phyloP scores from a whole-genome alignment of 1,284 basidiomycete genomes.

The Rhodotorula sp. region DNA sequence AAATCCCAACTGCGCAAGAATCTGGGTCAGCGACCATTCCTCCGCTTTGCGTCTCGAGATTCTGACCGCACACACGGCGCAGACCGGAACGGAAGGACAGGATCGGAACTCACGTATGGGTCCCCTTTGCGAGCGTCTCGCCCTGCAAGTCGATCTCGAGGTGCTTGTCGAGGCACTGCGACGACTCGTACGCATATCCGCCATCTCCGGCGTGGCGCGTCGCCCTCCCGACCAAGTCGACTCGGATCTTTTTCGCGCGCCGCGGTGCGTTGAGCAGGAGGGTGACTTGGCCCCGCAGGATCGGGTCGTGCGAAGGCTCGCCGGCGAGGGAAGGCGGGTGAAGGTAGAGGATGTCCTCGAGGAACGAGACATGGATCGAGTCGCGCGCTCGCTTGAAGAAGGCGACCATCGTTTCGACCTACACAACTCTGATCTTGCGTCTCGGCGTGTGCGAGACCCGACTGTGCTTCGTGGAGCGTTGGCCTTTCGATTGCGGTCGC shows the following conservation, averaged over 20 bases:
- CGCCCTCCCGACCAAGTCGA: constrained; percentile 19
- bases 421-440: no score
- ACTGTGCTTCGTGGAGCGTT: no score
- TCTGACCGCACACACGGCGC: no score
- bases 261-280: constrained; percentile 6
- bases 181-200: constrained; percentile 12
- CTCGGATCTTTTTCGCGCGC: constrained; percentile 12
- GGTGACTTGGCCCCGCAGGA: constrained; percentile 16
- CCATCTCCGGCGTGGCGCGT: constrained; percentile 22
- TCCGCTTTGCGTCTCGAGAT: no score
- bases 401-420: constrained; percentile 6
- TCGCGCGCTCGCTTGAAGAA: constrained; percentile 11
- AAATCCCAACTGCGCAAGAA: constrained; percentile 22
- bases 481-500: no score
- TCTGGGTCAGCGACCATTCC: background rate
- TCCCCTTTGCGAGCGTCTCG: constrained; percentile 17
- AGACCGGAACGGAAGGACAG: no score
- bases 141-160: constrained; percentile 24
- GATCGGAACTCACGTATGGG: constrained; percentile 18
- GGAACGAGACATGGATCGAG: constrained; percentile 12
- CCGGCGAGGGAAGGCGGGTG: constrained; percentile 6
- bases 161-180: constrained; percentile 18
- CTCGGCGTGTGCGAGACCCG: no score
- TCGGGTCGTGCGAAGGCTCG: constrained; percentile 20
- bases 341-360: constrained; percentile 28